Evolutionary conservation across 1,284 basidiomycete species (phyloP).

Genomic region (Coniferiporia sulphurascens): DNA sequence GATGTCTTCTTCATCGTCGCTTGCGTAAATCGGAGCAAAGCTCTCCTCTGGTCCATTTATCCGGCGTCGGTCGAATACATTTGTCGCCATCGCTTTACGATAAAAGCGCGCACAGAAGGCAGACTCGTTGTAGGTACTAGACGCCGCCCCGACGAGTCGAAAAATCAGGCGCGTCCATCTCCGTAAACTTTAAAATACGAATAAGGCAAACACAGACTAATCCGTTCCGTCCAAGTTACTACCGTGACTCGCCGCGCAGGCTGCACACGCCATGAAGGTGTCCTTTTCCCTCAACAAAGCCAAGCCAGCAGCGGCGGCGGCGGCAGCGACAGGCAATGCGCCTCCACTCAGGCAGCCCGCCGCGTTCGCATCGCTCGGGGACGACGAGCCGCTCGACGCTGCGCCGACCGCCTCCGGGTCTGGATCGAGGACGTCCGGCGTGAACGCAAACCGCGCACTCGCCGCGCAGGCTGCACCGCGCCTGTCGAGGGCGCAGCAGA

Average conservation of each 20-base stretch:
- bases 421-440: conserved; percentile 30
- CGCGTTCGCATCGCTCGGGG: conserved; percentile 55
- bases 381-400: conserved; percentile 55
- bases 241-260: no score
- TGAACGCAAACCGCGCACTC: conserved; percentile 31
- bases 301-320: conserved; percentile 39
- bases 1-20: conserved; percentile 31
- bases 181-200: neutral
- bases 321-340: conserved; percentile 44
- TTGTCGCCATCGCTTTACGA: conserved; percentile 37
- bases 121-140: no score
- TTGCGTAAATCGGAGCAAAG: conserved; percentile 56
- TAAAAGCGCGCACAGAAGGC: no score
- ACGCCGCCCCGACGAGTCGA: no score
- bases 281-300: conserved; percentile 69
- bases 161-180: neutral
- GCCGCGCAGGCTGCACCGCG: conserved; percentile 32
- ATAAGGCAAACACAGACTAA: neutral
- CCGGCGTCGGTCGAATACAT: conserved; percentile 76
- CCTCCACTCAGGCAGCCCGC: conserved; percentile 57
- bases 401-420: conserved; percentile 38
- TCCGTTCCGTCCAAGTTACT: neutral
- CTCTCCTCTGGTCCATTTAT: conserved; percentile 87
- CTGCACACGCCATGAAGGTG: conserved; percentile 56
- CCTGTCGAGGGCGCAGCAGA: conserved; percentile 55